Conservation (phyloP, 2,329 filamentous ascomycete genomes). For the Ploettnerulaceae sp. region DNA sequence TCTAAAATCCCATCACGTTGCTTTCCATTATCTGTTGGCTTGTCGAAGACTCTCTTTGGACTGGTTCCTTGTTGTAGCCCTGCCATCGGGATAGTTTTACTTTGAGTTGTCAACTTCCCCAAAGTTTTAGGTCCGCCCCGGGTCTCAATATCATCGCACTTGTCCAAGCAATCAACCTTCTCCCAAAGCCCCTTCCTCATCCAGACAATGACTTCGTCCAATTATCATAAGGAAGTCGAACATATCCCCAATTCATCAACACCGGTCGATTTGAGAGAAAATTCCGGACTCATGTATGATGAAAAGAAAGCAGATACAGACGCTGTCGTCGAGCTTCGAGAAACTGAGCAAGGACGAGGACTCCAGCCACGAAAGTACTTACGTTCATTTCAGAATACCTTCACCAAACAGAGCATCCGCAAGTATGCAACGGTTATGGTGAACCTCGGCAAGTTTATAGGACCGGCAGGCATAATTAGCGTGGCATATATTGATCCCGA, state of each 20-base stretch:
- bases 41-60: background rate
- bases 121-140: background rate
- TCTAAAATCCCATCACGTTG: slow-evolving; percentile 6
- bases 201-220: background rate
- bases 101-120: slow-evolving; percentile 1
- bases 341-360: background rate
- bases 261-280: background rate
- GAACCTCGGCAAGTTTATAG: slow-evolving; percentile 44
- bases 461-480: slow-evolving; percentile 39
- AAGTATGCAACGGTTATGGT: slow-evolving; percentile 12
- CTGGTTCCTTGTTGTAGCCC: background rate
- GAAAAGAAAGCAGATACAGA: slow-evolving; percentile 7
- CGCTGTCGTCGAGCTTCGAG: slow-evolving; percentile 6
- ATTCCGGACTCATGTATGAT: slow-evolving; percentile 3
- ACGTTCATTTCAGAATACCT: background rate
- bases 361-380: background rate
- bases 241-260: background rate
- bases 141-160: background rate
- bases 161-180: background rate
- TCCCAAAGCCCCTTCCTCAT: background rate
- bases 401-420: slow-evolving; percentile 10
- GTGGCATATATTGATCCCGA: slow-evolving; percentile 39
- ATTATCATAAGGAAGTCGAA: slow-evolving; percentile 2
- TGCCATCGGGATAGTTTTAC: background rate
- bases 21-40: slow-evolving; percentile 2